A percentile compares a stretch with the other conserved stretches of the same genome.
phyloP scores from a whole-genome alignment of 2,329 filamentous ascomycete species.

The Fusarium pseudonygamai region DNA sequence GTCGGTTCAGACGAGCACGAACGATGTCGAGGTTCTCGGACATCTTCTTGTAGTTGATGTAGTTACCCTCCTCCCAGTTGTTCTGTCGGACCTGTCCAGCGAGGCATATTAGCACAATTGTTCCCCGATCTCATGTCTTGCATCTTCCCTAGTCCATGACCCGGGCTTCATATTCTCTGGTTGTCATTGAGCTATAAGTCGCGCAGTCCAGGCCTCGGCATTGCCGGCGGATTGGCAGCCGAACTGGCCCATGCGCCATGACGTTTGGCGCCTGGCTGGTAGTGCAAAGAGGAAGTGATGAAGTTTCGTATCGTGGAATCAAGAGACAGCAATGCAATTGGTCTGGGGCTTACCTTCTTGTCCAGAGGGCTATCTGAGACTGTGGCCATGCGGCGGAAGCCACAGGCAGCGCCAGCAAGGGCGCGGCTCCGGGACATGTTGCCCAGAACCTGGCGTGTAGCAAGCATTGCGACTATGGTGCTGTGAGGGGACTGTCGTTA shows the following conservation, averaged over 20 bases:
- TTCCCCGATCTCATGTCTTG: background rate
- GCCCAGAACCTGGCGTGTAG: constrained; percentile 76
- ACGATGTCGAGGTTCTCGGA: constrained; percentile 95
- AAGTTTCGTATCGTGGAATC: background rate
- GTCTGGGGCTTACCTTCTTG: constrained; percentile 73
- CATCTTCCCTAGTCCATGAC: background rate
- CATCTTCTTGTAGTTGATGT: constrained; percentile 99
- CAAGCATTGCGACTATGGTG: constrained; percentile 64
- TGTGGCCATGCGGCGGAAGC: constrained; percentile 81
- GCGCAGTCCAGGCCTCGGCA: background rate
- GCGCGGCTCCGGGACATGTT: constrained; percentile 69
- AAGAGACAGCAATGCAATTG: background rate
- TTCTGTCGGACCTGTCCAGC: constrained; percentile 81
- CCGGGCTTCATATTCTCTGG: background rate
- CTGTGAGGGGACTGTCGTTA: background rate
- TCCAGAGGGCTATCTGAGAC: constrained; percentile 86
- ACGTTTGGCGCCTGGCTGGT: constrained; percentile 8
- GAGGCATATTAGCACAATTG: constrained; percentile 28
- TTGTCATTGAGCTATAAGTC: background rate
- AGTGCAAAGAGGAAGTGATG: background rate
- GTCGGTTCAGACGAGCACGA: constrained; percentile 87
- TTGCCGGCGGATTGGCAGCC: constrained; percentile 12
- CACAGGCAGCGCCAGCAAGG: constrained; percentile 64
- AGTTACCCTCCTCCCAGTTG: constrained; percentile 95
- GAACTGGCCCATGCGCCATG: constrained; percentile 22